Evolutionary conservation across 192 early-diverging fungal genomes (phyloP).

Genomic region (Linderina pennispora): DNA sequence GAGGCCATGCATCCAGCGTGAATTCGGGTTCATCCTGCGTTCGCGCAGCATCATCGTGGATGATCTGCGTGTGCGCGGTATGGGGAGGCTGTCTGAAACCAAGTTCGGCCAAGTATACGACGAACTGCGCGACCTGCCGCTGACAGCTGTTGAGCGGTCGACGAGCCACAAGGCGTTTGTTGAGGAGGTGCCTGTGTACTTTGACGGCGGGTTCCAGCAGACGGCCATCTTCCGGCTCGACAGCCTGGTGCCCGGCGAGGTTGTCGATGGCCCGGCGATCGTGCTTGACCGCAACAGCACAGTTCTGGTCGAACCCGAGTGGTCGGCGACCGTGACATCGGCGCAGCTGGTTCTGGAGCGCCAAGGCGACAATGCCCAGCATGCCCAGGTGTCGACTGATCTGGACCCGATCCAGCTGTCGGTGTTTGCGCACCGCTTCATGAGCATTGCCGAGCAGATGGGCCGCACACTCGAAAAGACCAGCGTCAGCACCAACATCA

Average conservation of each 20-base stretch:
- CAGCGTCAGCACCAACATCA: constrained; percentile 93
- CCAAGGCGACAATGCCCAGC: not conserved
- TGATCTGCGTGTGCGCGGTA: constrained; percentile 87
- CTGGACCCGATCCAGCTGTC: constrained; percentile 87
- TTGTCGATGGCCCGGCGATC: constrained; percentile 80
- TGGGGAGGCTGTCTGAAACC: constrained; percentile 46
- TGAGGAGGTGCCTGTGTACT: constrained; percentile 61
- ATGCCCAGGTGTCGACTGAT: constrained; percentile 29
- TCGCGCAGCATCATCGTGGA: constrained; percentile 82
- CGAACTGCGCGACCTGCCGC: constrained; percentile 35
- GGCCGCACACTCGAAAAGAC: constrained; percentile 92
- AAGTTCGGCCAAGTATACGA: constrained; percentile 38
- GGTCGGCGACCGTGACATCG: constrained; percentile 67
- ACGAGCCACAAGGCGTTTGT: constrained; percentile 29
- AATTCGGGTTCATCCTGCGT: constrained; percentile 90
- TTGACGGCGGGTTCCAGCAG: constrained; percentile 60
- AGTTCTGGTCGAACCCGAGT: constrained; percentile 79
- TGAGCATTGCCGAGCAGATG: constrained; percentile 98
- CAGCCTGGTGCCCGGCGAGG: constrained; percentile 56
- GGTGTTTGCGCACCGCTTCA: constrained; percentile 94
- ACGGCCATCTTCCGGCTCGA: constrained; percentile 71
- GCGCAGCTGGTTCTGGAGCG: constrained; percentile 51
- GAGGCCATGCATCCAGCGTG: constrained; percentile 73
- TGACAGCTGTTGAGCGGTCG: not conserved
- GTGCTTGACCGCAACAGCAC: constrained; percentile 87